Evolutionary conservation across 225 moss, liverwort and hornwort species (phyloP), one percentile per base, ranked within the genome.

Genomic region (Neckera pumila): DNA sequence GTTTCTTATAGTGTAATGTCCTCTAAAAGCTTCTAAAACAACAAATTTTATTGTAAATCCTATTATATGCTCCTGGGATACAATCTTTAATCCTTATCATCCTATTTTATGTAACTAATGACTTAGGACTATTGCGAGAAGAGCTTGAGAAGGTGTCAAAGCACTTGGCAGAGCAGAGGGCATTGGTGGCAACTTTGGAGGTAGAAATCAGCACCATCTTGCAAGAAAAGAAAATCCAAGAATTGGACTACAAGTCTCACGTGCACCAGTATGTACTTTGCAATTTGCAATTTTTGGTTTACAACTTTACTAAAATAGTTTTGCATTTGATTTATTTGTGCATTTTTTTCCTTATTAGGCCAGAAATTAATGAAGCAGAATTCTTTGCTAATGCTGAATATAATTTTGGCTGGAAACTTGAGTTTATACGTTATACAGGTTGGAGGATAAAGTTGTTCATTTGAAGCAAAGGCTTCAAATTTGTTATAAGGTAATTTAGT

Each of bases 221-320:
- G 75, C 94, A 94, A 86, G 94, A 91, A 74, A 94, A 86, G 67
- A 92, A 89, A 79, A 90, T 94, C 27, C 90, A 87, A 23, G 94
- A 91, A 74, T 57, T 91, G 2, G 89, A 91, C 76, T 76, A 90
- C 59, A 91, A 89, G n/a, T 91, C 91, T 58, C 88, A 90, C 9
- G 13, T 92, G 36, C 90, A 94, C 16, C 76, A 91, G 92, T 93
- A 87, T 2, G 89, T 80, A n/a, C 56, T 71, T 64, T 12, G 60
- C 15, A 53, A 74, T 73, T 38, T 0, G 6, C 0, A 81, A 2
- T 21, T 47, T 47, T 2, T 78, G 0, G 4, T 60, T 73, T 33
- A 63, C 34, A 84, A 87, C 9, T 1, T 33, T 34, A 77, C 2
- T 0, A 43, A 57, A 6, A 57, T 16, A 56, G 10, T n/a, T 42